These are phyloP conservation scores for Saturnispora halmiae DNA, from an alignment of 805 yeast species.

Conservation along the genomic window DNA sequence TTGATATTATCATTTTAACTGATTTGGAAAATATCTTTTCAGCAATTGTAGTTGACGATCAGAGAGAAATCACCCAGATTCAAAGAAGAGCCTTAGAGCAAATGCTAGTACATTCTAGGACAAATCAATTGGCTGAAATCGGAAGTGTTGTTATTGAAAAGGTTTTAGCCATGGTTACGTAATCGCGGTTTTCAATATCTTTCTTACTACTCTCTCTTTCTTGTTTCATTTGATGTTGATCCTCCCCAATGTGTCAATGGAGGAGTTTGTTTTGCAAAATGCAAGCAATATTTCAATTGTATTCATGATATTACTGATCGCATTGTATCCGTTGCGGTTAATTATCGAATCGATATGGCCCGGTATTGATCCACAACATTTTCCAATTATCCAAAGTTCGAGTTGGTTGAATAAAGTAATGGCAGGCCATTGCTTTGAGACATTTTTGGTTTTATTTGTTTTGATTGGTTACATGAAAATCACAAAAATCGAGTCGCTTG, in stretches of 20 bases:
- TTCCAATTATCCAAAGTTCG: conserved; percentile 17
- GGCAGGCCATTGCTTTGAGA: conserved; percentile 27
- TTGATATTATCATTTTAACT: conserved; percentile 20
- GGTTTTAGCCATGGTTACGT: not conserved
- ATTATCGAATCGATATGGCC: conserved; percentile 12
- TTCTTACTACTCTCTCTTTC: not conserved
- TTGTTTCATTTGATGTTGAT: conserved; percentile 2
- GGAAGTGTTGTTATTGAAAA: not conserved
- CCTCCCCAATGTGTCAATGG: conserved; percentile 1
- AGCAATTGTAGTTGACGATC: conserved; percentile 4
- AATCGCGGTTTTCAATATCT: too few relatives aligned
- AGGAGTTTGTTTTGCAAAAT: not conserved
- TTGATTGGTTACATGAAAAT: conserved; percentile 9
- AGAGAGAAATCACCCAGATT: not conserved
- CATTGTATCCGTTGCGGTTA: conserved; percentile 7
- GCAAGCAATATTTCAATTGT: not conserved
- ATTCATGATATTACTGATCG: conserved; percentile 5
- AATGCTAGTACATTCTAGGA: not conserved
- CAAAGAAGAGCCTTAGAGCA: conserved; percentile 5
- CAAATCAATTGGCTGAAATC: not conserved
- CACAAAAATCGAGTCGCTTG: not conserved
- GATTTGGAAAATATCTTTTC: conserved; percentile 14
- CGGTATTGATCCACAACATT: conserved; percentile 9
- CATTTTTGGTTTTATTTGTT: conserved; percentile 14
- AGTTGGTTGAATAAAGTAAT: conserved; percentile 22